Evolutionary conservation across 2,329 filamentous ascomycete genomes (phyloP), one percentile per base, ranked within the genome.

Genomic region (Furcasterigmium furcatum): DNA sequence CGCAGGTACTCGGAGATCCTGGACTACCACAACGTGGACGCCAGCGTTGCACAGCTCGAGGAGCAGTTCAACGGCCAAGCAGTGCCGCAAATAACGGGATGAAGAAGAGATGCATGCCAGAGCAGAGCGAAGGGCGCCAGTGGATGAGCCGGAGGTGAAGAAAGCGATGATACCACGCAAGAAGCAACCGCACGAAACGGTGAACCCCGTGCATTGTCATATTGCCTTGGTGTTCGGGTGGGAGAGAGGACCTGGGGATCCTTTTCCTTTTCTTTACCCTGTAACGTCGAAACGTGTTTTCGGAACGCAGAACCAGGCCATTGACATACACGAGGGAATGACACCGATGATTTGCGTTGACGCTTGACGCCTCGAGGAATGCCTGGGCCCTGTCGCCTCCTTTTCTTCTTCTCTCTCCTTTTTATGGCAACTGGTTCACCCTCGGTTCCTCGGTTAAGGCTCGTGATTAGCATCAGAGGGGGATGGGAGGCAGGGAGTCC

Each of bases 1-100:
- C 34, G n/a, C 63, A 96, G 91, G 91, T 97, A 97, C 76, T 96
- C 91, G 43, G 92, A 97, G 68, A 97, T 99, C 59, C 85, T 97
- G 58, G 91, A 97, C 69, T 97, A 96, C 71, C 94, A 97, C 73
- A 96, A 97, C 62, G 86, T 96, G 52, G 91, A 95, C 50, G 68
- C 76, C 38, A 62, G 61, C 39, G 54, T 44, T 36, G 34, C 46
- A 25, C 46, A 49, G 46, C 58, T 64, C 48, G 67, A 67, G 27
- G 59, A 62, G 40, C 63, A 66, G 43, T 59, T 60, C 53, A 63
- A 66, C 53, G 66, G 63, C 48, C 66, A 72, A 64, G 14, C 21
- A n/a, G n/a, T n/a, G 22, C 29, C 30, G 16, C 30, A 35, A n/a
- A 43, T 36, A 36, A 18, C 12, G n/a, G 19, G 34, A 27, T 27